These are phyloP conservation scores for Naganishia vaughanmartiniae DNA, from an alignment of 768 basidiomycete genomes.

Conservation along the genomic window DNA sequence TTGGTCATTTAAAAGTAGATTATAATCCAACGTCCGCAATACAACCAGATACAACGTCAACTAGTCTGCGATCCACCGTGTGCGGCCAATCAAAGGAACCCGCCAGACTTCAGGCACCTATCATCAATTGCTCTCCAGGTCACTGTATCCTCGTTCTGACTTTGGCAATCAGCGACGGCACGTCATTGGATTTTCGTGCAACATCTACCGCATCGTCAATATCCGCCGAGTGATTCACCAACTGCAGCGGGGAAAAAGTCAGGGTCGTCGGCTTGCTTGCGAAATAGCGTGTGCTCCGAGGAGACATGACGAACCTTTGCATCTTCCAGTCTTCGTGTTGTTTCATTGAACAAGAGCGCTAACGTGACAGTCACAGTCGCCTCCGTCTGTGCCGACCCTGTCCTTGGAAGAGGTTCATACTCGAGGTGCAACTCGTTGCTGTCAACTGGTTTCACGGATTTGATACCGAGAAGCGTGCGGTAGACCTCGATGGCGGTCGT, in stretches of 20 bases:
- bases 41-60: background rate
- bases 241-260: conserved; percentile 25
- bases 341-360: conserved; percentile 38
- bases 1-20: background rate
- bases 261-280: too few species aligned
- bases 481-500: conserved; percentile 68
- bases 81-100: background rate
- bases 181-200: conserved; percentile 42
- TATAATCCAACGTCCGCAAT: background rate
- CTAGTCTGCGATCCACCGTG: background rate
- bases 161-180: conserved; percentile 46
- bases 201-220: conserved; percentile 41
- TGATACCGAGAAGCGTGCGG: conserved; percentile 62
- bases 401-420: conserved; percentile 52
- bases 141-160: conserved; percentile 34
- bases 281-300: background rate
- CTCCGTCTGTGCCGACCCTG: conserved; percentile 3
- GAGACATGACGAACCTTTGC: conserved; percentile 40
- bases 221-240: conserved; percentile 40
- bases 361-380: conserved; percentile 31
- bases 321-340: conserved; percentile 38
- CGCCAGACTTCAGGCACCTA: background rate
- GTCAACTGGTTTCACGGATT: conserved; percentile 62
- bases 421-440: conserved; percentile 75
- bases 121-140: background rate